Conservation (phyloP, 129 eudicot genomes). For the Tagetes patula region DNA sequence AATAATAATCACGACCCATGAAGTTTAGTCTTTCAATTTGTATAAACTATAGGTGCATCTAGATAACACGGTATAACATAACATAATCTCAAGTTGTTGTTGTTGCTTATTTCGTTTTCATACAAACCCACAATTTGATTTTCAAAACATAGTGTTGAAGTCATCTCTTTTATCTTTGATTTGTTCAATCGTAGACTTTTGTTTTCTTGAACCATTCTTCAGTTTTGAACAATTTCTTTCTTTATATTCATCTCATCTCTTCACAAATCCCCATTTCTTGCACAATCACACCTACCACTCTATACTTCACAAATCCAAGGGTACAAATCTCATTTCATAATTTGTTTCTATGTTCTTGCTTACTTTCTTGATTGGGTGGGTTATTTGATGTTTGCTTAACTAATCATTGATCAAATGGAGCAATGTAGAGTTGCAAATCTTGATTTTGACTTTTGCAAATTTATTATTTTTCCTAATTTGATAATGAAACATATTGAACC, state of each 20-base stretch:
- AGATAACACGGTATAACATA: no score
- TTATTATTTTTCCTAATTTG: neutral
- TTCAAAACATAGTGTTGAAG: no score
- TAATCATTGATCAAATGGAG: slow-evolving; percentile 12
- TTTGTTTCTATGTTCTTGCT: neutral
- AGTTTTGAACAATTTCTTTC: slow-evolving; percentile 11
- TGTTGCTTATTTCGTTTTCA: no score
- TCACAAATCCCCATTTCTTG: neutral
- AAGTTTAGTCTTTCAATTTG: no score
- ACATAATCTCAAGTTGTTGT: no score
- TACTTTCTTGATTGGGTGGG: neutral
- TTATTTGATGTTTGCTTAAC: slow-evolving; percentile 1
- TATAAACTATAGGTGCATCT: no score
- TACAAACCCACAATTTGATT: no score
- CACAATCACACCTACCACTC: no score
- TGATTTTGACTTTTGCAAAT: neutral
- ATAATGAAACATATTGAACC: neutral
- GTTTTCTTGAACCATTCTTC: neutral
- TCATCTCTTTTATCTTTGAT: no score
- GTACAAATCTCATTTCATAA: no score
- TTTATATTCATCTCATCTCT: slow-evolving; percentile 12
- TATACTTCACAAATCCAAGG: neutral
- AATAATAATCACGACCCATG: no score
- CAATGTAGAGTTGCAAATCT: slow-evolving; percentile 5
- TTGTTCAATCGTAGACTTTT: slow-evolving; percentile 25